A percentile compares a stretch with the other conserved stretches of the same genome.
phyloP scores from a whole-genome alignment of 177 flowering plant species.

The Vitis hybrid region DNA sequence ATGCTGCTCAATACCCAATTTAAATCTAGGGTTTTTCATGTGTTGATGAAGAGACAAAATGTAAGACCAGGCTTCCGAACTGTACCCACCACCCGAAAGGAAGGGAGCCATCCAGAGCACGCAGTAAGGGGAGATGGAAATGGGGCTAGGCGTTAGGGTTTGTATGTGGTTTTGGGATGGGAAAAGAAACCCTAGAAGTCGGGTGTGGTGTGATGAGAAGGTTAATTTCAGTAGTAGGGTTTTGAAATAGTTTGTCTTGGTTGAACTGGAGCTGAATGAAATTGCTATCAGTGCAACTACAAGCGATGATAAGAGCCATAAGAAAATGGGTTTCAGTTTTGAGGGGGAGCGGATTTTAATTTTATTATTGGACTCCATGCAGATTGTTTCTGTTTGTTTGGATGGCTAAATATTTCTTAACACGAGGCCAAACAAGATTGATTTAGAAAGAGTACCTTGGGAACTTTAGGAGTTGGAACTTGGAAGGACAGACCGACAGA shows the following conservation, averaged over 20 bases:
- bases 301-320: slow-evolving; percentile 5
- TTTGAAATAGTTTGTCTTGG: slow-evolving; percentile 18
- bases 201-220: slow-evolving; percentile 13
- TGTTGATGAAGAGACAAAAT: slow-evolving; percentile 42
- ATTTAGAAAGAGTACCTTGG: too few relatives aligned
- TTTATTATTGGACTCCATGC: too few relatives aligned
- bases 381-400: too few relatives aligned
- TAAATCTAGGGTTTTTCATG: slow-evolving; percentile 32
- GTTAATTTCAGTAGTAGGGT: slow-evolving; percentile 16
- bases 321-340: slow-evolving; percentile 17
- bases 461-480: too few relatives aligned
- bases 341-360: slow-evolving; percentile 3
- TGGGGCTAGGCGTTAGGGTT: slow-evolving; percentile 3
- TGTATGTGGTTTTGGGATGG: slow-evolving; percentile 7
- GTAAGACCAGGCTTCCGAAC: slow-evolving; percentile 89
- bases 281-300: slow-evolving; percentile 34
- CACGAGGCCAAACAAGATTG: too few relatives aligned
- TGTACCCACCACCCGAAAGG: slow-evolving; percentile 83
- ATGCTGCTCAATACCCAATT: slow-evolving; percentile 61
- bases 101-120: slow-evolving; percentile 90
- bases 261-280: slow-evolving; percentile 18
- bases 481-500: too few relatives aligned
- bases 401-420: too few relatives aligned
- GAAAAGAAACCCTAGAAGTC: slow-evolving; percentile 10
- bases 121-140: slow-evolving; percentile 30